Base-by-base conservation (phyloP, 2,329 filamentous ascomycete genomes). In the Diaporthe batatas region DNA sequence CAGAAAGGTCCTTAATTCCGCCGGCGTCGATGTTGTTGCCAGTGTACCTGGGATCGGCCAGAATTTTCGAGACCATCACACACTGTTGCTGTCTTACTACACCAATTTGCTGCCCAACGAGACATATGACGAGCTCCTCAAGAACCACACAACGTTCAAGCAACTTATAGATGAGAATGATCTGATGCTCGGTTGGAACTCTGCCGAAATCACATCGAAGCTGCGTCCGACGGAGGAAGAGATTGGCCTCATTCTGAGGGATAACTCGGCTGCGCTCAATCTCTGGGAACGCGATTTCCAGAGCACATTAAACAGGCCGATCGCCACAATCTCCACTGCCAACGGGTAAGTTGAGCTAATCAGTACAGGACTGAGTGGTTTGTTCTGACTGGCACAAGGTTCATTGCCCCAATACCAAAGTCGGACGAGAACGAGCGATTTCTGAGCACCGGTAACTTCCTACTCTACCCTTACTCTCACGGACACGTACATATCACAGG, bases 391-490 rank as follows among this genome's bases (percentile, higher is more conserved):
- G n/a, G n/a, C 49, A 51, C 6, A 12, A 51, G 49, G 14, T 51
- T 51, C 49, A 51, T 70, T 70, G 23, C 68, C 42, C 12, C 34
- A 55, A 49, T 39, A 59, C 21, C 54, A 54, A n/a, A 70, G 44
- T 49, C 62, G 32, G 62, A 54, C 34, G 18, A 54, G 25, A 55
- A 54, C 23, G 42, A 70, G 18, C 54, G 42, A 58, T 72, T 51
- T 21, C 44, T 72, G 21, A 51, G 32, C 23, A 77, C 85, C 34
- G 86, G 81, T 2, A 83, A 82, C 18, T 91, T 87, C 79, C 88
- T 88, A 0, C 84, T 86, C 3, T 91, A 92, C 76, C 89, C 90
- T 0, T 89, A 88, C 77, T 90, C 88, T 3, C 86, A 89, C 0
- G 90, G 90, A 7, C 83, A 84, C 73, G 85, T 91, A 32, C 90